Conservation (phyloP, 2,329 filamentous ascomycete species). For the Cordyceps pruinosa region DNA sequence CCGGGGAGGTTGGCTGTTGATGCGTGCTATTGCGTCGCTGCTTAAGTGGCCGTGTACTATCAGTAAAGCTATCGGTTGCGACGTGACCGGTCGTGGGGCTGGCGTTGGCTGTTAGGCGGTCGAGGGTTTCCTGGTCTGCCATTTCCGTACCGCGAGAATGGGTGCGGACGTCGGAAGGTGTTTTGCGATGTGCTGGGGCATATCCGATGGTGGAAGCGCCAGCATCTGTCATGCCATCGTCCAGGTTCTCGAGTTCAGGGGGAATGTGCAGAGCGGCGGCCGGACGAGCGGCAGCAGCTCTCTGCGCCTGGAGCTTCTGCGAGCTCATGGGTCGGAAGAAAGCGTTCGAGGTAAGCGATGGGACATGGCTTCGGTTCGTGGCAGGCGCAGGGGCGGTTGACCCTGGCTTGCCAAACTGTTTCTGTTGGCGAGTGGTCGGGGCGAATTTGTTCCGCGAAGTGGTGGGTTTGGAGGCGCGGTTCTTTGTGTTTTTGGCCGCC, state of each 20-base stretch:
- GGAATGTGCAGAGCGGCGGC: slow-evolving; percentile 32
- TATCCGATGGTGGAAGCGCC: slow-evolving; percentile 38
- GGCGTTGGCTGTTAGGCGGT: slow-evolving; percentile 65
- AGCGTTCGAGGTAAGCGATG: slow-evolving; percentile 78
- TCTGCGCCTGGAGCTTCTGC: slow-evolving; percentile 84
- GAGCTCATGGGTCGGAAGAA: slow-evolving; percentile 98
- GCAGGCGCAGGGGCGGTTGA: slow-evolving; percentile 46
- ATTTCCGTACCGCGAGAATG: slow-evolving; percentile 73
- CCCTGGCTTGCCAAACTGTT: slow-evolving; percentile 36
- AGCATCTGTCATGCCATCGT: slow-evolving; percentile 35
- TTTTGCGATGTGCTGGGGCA: slow-evolving; percentile 21
- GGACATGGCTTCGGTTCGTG: slow-evolving; percentile 74
- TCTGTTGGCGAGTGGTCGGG: slow-evolving; percentile 35
- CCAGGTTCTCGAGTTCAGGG: slow-evolving; percentile 24
- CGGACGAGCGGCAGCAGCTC: slow-evolving; percentile 50
- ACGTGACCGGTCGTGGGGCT: slow-evolving; percentile 60
- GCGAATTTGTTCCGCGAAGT: slow-evolving; percentile 50
- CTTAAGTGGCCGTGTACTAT: slow-evolving; percentile 74
- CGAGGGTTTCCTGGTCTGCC: slow-evolving; percentile 65
- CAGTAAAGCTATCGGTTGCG: slow-evolving; percentile 56
- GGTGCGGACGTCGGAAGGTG: slow-evolving; percentile 44
- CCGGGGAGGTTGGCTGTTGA: slow-evolving; percentile 34
- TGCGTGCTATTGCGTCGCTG: slow-evolving; percentile 26
- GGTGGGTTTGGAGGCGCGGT: slow-evolving; percentile 30
- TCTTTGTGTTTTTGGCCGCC: neutral